Percentiles rank a stretch among this genome's conserved stretches.
Evolutionary conservation across 140 eudicot genomes (phyloP).

Genomic region (Anethum foeniculum): DNA sequence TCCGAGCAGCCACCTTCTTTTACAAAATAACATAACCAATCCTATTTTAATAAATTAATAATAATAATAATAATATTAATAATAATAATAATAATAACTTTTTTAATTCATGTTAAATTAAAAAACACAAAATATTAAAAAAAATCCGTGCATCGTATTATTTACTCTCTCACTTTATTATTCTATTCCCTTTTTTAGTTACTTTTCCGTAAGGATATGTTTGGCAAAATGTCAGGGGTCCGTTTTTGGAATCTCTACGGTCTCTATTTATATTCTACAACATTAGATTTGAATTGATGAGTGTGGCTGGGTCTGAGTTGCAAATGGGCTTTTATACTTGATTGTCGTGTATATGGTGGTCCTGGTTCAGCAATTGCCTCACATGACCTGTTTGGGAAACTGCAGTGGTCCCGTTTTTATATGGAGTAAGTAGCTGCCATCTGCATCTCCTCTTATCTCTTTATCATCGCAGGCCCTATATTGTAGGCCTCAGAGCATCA

Average conservation of each 20-base stretch:
- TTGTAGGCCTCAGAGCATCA: not conserved
- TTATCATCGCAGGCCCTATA: not conserved
- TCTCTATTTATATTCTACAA: not conserved
- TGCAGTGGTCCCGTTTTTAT: not conserved
- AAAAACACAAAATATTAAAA: too few relatives aligned
- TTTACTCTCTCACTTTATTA: too few relatives aligned
- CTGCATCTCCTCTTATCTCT: not conserved
- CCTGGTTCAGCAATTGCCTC: not conserved
- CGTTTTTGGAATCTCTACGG: not conserved
- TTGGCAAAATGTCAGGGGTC: not conserved
- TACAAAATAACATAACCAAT: too few relatives aligned
- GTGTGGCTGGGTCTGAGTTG: not conserved
- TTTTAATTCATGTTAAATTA: too few relatives aligned
- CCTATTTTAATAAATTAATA: too few relatives aligned
- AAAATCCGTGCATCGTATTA: too few relatives aligned
- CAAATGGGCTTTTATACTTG: slow-evolving; percentile 4
- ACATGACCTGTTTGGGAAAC: not conserved
- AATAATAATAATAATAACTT: too few relatives aligned
- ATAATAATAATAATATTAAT: too few relatives aligned
- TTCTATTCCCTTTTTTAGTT: too few relatives aligned
- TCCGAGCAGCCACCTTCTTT: too few relatives aligned
- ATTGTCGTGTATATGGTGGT: not conserved
- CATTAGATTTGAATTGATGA: not conserved
- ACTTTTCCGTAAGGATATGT: not conserved
- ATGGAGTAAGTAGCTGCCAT: not conserved